Conservation (phyloP, 495 filamentous ascomycete species). For the Daldinia concentrica region DNA sequence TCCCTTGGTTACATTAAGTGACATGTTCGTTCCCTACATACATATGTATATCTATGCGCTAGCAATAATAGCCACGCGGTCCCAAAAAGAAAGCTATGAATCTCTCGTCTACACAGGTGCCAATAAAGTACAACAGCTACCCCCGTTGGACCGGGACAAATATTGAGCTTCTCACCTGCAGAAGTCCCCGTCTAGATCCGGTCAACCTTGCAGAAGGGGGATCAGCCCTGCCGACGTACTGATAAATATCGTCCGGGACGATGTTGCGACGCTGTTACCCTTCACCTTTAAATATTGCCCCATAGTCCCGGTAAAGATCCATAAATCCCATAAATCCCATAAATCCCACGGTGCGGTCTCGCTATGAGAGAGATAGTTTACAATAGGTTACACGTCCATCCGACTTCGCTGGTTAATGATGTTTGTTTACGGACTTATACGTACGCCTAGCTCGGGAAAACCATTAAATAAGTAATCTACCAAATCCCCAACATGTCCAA, state of each 20-base stretch:
- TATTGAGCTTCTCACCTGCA: constrained; percentile 22
- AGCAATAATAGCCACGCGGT: constrained; percentile 18
- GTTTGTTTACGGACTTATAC: neutral
- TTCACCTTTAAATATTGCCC: neutral
- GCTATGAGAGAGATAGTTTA: neutral
- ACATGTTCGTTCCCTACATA: constrained; percentile 22
- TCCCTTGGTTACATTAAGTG: constrained; percentile 25
- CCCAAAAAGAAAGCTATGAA: constrained; percentile 4
- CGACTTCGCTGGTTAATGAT: constrained; percentile 9
- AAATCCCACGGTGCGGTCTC: constrained; percentile 5
- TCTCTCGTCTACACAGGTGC: neutral
- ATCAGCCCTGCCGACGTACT: constrained; percentile 12
- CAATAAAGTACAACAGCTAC: neutral
- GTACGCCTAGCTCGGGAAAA: constrained; percentile 6
- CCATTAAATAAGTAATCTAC: constrained; percentile 1
- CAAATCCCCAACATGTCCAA: constrained; percentile 15
- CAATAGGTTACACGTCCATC: constrained; percentile 3
- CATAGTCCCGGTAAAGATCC: neutral
- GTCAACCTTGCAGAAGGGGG: constrained; percentile 23
- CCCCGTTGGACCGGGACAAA: constrained; percentile 5
- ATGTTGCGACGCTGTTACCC: neutral
- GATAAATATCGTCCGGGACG: neutral
- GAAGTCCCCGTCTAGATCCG: constrained; percentile 9
- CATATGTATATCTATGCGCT: constrained; percentile 1
- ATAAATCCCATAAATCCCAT: neutral